Evolutionary conservation across 768 basidiomycete species (phyloP), one percentile per base, ranked within the genome.

Genomic region (Tulasnella sp.): DNA sequence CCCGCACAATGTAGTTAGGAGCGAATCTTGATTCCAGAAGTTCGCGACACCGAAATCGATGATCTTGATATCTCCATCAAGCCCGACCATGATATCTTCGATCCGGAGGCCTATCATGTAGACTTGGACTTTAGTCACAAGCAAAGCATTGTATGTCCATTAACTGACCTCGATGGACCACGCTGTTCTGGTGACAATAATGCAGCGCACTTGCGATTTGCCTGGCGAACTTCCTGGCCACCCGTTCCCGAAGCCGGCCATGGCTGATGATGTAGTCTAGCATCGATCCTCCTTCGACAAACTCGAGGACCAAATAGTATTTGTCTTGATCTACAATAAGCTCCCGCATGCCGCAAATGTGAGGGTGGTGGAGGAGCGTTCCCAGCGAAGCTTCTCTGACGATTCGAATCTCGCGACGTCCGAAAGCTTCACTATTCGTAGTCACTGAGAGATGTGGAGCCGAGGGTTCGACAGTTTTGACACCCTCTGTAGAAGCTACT

Each of bases 251-350:
- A 60, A 98, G 79, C 34, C 96, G 80, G n/a, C 96, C 96, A 67
- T 99, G 96, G 66, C 87, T 88, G 74, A 99, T 99, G 74, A 99
- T 98, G 71, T 94, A 99, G 78, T 99, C 96, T 64, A 99, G 82
- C 91, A 99, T 92, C 77, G 98, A 96, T 0, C 96, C 96, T 29
- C 96, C 96, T 65, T 92, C 93, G 72, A 98, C 90, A 70, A 96
- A 97, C 71, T 99, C 96, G 70, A 88, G 92, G 10, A 97, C 90
- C 92, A 99, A 97, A 76, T 98, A 99, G 74, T 98, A 97, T 72
- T 99, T 93, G 67, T 99, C 85, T 62, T 90, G 88, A 73, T 97
- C 94, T 24, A 92, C 76, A 69, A 97, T 91, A 87, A 99, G 92
- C 74, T 94, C 92, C 65, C 91, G 85, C 94, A 98, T 99, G 58